These are phyloP conservation scores for Trichosporon inkin DNA, from an alignment of 1,284 basidiomycete genomes.

Conservation along the genomic window DNA sequence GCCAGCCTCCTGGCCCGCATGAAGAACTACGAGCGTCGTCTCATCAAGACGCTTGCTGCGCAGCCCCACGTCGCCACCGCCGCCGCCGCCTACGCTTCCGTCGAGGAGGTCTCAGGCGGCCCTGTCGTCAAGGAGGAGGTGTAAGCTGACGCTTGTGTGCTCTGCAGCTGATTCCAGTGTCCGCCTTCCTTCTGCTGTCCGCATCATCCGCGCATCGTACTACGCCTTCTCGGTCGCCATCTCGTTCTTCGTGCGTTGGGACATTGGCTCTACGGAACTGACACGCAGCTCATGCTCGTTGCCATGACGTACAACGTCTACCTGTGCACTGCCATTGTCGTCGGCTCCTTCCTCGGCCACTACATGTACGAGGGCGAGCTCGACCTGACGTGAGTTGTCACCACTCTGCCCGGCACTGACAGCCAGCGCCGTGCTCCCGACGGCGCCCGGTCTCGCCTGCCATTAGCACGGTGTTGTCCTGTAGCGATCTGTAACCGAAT, in stretches of 20 bases:
- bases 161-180: slow-evolving; percentile 21
- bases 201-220: slow-evolving; percentile 35
- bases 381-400: slow-evolving; percentile 38
- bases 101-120: slow-evolving; percentile 27
- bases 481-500: background rate
- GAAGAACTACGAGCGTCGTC: slow-evolving; percentile 33
- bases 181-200: slow-evolving; percentile 22
- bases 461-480: background rate
- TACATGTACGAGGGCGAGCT: slow-evolving; percentile 46
- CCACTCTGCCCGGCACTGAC: background rate
- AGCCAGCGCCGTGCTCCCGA: background rate
- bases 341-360: slow-evolving; percentile 50
- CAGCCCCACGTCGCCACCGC: slow-evolving; percentile 27
- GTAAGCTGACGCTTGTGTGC: slow-evolving; percentile 29
- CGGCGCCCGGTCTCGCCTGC: background rate
- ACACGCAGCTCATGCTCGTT: slow-evolving; percentile 50
- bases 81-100: slow-evolving; percentile 28
- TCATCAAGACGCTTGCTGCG: slow-evolving; percentile 32
- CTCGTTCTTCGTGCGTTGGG: slow-evolving; percentile 46
- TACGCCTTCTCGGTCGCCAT: slow-evolving; percentile 44
- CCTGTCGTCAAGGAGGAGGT: slow-evolving; percentile 27
- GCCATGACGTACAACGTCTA: slow-evolving; percentile 53
- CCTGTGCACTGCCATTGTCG: slow-evolving; percentile 48
- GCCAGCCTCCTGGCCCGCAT: slow-evolving; percentile 38
- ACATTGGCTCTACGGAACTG: background rate